Evolutionary conservation across 306 rosid genomes (phyloP), one percentile per base, ranked within the genome.

Genomic region (Acmispon strigosus): DNA sequence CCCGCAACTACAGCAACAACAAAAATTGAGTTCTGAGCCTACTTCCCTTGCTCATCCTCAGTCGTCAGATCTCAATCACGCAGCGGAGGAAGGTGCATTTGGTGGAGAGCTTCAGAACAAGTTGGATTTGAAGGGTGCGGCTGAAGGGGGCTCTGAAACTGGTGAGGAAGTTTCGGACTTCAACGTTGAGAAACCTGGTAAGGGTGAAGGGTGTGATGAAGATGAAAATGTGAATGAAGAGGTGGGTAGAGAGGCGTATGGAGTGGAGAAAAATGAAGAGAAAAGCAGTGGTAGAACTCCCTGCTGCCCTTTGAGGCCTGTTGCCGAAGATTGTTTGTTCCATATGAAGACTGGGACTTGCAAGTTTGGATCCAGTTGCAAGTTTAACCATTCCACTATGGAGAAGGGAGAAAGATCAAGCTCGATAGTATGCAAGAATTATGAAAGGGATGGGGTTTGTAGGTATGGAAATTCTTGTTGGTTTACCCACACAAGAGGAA

Each of bases 301-400:
- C 16, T 90, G 81, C 68, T 83, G 80, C 50, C 97, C 97, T 0
- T 77, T 87, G 76, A 82, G 97, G 75, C 92, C 94, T 0, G 97
- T n/a, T n/a, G n/a, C n/a, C n/a, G n/a, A n/a, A n/a, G n/a, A n/a
- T n/a, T n/a, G n/a, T n/a, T n/a, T n/a, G n/a, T n/a, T n/a, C n/a
- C n/a, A n/a, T n/a, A n/a, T n/a, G n/a, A n/a, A 80, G 83, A 89
- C 92, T 41, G 90, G 97, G 66, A 73, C 66, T 75, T 92, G 97
- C 68, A 92, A 89, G 74, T 92, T 89, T 54, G 96, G 94, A 66
- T 76, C n/a, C n/a, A n/a, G n/a, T n/a, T n/a, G n/a, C n/a, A n/a
- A n/a, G n/a, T n/a, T n/a, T n/a, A n/a, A n/a, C n/a, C n/a, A n/a
- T n/a, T n/a, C n/a, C n/a, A n/a, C n/a, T n/a, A n/a, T n/a, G n/a